Evolutionary conservation across 2,329 filamentous ascomycete genomes (phyloP).

Genomic region (Venturia aucupariae): DNA sequence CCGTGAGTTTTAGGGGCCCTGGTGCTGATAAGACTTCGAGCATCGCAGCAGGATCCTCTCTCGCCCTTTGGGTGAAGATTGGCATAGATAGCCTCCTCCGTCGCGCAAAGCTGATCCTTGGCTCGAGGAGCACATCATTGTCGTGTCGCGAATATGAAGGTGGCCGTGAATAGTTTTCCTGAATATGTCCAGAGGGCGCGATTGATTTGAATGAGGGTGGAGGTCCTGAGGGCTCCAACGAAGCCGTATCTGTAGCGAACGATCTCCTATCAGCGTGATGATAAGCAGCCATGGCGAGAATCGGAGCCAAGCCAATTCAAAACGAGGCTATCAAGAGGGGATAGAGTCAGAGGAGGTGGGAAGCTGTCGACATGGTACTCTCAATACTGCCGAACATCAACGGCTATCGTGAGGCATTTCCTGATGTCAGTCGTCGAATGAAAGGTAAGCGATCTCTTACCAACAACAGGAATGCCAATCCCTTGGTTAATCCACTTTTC

Average conservation of each 20-base stretch:
- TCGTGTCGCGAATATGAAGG: constrained; percentile 8
- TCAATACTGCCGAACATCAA: background rate
- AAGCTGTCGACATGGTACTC: background rate
- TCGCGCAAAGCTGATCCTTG: background rate
- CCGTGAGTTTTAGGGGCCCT: constrained; percentile 11
- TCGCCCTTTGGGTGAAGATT: background rate
- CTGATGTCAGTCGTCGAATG: background rate
- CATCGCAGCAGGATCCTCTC: constrained; percentile 5
- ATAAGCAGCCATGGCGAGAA: background rate
- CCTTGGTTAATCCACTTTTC: background rate
- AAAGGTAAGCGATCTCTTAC: background rate
- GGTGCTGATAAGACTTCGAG: background rate
- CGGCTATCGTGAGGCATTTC: background rate
- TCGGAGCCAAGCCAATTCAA: background rate
- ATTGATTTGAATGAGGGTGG: constrained; percentile 4
- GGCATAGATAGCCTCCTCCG: background rate
- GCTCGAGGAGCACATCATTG: constrained; percentile 8
- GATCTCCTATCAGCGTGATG: background rate
- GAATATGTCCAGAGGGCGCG: background rate
- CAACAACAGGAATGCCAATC: background rate
- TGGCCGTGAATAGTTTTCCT: background rate
- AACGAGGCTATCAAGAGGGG: background rate
- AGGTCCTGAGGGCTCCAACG: background rate
- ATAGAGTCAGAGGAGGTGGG: background rate
- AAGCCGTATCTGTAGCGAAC: background rate